A percentile compares a stretch with the other conserved stretches of the same genome.
These are phyloP conservation scores for Ocimum tenuiflorum DNA, from an alignment of 257 asterid species.

Conservation along the genomic window DNA sequence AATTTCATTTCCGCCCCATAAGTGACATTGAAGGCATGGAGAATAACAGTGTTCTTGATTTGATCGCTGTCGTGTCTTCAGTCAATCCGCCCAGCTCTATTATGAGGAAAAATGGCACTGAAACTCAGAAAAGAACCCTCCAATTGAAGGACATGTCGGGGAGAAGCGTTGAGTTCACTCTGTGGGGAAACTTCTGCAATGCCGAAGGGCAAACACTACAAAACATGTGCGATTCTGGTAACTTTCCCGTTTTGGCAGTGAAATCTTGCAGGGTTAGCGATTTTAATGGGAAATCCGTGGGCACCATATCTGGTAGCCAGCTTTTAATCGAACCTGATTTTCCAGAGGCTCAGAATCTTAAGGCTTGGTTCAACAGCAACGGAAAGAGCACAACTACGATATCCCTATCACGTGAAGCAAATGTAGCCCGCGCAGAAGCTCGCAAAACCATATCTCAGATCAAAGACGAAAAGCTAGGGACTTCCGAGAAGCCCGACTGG, in stretches of 20 bases:
- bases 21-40: constrained; percentile 66
- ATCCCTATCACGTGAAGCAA: constrained; percentile 63
- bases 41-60: constrained; percentile 55
- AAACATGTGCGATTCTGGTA: constrained; percentile 67
- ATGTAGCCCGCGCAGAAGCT: constrained; percentile 44
- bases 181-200: constrained; percentile 87
- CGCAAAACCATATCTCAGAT: constrained; percentile 79
- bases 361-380: constrained; percentile 60
- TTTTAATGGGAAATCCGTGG: constrained; percentile 79
- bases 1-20: constrained; percentile 66
- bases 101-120: constrained; percentile 76
- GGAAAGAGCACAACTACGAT: constrained; percentile 57
- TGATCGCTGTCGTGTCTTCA: constrained; percentile 73
- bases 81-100: constrained; percentile 62
- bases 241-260: constrained; percentile 71
- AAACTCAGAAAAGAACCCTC: constrained; percentile 69
- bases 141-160: constrained; percentile 91
- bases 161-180: constrained; percentile 77
- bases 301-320: constrained; percentile 61
- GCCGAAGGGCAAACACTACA: constrained; percentile 83
- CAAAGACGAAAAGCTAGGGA: constrained; percentile 79
- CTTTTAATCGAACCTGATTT: constrained; percentile 76
- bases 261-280: constrained; percentile 72
- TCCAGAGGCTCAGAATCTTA: constrained; percentile 63
- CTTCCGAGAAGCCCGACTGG: constrained; percentile 92